Percentiles rank a stretch among this genome's conserved stretches.
Evolutionary conservation across 1,284 basidiomycete genomes (phyloP).

Genomic region (Sanghuangporus baumii): DNA sequence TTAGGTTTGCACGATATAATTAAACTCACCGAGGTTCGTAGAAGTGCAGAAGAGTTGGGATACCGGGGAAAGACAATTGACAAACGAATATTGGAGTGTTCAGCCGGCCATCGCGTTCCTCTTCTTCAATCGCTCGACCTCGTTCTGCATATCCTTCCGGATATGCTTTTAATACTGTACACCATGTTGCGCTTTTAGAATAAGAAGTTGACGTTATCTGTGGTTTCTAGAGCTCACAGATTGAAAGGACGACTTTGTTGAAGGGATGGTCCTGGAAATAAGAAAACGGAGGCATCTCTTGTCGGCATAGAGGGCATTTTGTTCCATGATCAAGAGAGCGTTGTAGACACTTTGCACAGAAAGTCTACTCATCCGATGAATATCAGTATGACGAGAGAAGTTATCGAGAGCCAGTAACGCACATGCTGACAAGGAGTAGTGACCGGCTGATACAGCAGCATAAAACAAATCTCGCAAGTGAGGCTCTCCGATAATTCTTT

Average conservation of each 20-base stretch:
- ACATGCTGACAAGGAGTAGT: conserved; percentile 95
- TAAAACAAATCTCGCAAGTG: conserved; percentile 88
- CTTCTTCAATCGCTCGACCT: conserved; percentile 56
- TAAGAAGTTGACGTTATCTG: background rate
- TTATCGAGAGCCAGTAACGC: conserved; percentile 28
- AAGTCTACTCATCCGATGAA: conserved; percentile 54
- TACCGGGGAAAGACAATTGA: conserved; percentile 84
- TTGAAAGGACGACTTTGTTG: conserved; percentile 64
- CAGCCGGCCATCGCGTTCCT: conserved; percentile 72
- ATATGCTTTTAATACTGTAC: conserved; percentile 58
- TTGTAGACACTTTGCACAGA: conserved; percentile 84
- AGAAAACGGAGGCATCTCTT: conserved; percentile 67
- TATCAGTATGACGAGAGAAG: conserved; percentile 1
- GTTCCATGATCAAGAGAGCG: conserved; percentile 83
- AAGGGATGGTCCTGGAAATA: conserved; percentile 76
- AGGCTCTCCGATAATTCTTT: conserved; percentile 73
- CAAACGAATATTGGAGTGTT: conserved; percentile 91
- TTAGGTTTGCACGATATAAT: background rate
- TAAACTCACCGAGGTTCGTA: conserved; percentile 72
- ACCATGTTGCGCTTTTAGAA: background rate
- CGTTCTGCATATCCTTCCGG: conserved; percentile 52
- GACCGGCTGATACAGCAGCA: conserved; percentile 77
- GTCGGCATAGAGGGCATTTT: conserved; percentile 82
- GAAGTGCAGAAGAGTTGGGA: conserved; percentile 87
- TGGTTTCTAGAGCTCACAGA: conserved; percentile 45